These are phyloP conservation scores for Leishmania guyanensis DNA, from an alignment of 208 protist genomes.

Conservation along the genomic window DNA sequence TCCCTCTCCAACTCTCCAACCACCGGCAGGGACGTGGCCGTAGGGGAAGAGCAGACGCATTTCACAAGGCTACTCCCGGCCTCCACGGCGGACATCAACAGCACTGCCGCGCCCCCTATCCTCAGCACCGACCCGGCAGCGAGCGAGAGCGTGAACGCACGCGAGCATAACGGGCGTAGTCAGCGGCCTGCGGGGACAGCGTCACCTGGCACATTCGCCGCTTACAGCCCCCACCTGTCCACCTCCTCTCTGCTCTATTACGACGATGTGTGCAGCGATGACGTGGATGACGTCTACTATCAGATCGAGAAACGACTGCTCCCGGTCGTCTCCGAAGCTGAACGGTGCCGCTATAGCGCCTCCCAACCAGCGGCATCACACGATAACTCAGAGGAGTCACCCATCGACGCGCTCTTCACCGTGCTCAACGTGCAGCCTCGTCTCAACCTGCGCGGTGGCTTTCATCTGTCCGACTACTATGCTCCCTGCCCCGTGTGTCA, in stretches of 20 bases:
- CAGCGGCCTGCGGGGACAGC: background rate
- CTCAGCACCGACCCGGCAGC: background rate
- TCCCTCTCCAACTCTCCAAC: background rate
- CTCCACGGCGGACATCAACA: background rate
- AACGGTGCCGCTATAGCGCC: background rate
- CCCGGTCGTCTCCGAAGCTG: conserved; percentile 8
- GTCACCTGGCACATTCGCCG: background rate
- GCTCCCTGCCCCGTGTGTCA: conserved; percentile 34
- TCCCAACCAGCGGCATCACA: background rate
- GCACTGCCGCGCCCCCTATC: background rate
- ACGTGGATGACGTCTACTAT: conserved; percentile 34
- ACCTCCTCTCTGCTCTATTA: conserved; percentile 49
- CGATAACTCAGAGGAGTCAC: background rate
- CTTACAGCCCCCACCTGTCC: conserved; percentile 37
- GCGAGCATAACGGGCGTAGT: background rate
- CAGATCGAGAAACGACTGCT: conserved; percentile 33
- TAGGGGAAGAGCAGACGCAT: background rate
- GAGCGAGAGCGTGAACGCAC: background rate
- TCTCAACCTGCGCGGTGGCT: conserved; percentile 28
- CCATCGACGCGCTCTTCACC: conserved; percentile 21
- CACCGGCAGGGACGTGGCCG: background rate
- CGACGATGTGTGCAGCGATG: conserved; percentile 44
- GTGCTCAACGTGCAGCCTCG: conserved; percentile 26
- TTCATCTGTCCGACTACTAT: conserved; percentile 40
- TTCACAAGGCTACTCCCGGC: background rate